phyloP scores from a whole-genome alignment of 257 asterid species.

The Primulina huaijiensis region DNA sequence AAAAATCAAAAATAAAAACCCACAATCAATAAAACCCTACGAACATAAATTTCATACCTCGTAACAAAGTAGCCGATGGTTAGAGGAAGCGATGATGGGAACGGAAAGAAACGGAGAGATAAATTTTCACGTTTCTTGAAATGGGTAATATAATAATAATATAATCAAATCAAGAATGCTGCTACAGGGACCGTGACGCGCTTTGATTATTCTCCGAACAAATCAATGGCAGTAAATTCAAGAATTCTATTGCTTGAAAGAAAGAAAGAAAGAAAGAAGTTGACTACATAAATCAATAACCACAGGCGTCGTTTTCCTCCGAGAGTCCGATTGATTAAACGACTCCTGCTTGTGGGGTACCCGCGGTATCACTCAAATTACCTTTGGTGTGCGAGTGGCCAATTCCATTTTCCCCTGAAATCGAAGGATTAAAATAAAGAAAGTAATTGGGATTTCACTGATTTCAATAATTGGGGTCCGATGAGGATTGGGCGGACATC shows the following conservation, averaged over 20 bases:
- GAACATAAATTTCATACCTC: not conserved
- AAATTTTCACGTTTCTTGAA: conserved; percentile 35
- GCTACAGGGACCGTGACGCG: conserved; percentile 4
- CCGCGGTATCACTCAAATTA: not conserved
- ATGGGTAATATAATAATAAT: conserved; percentile 2
- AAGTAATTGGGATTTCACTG: too few species aligned
- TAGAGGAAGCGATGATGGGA: conserved; percentile 8
- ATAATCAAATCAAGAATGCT: conserved; percentile 6
- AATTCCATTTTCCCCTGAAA: not conserved
- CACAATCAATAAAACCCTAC: not conserved
- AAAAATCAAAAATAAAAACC: not conserved
- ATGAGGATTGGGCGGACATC: too few species aligned
- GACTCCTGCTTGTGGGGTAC: conserved; percentile 5
- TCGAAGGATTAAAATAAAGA: too few species aligned
- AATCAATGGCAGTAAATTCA: conserved; percentile 11
- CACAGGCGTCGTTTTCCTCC: conserved; percentile 35
- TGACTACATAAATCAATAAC: conserved; percentile 20
- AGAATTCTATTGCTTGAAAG: not conserved
- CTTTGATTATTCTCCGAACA: conserved; percentile 16
- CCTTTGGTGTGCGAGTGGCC: too few species aligned
- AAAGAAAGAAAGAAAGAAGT: not conserved
- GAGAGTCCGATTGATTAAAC: conserved; percentile 28
- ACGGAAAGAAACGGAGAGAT: conserved; percentile 18
- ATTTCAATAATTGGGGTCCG: too few species aligned
- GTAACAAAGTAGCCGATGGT: conserved; percentile 7